phyloP scores from a whole-genome alignment of 768 basidiomycete species.

The Boletus subcaerulescens region DNA sequence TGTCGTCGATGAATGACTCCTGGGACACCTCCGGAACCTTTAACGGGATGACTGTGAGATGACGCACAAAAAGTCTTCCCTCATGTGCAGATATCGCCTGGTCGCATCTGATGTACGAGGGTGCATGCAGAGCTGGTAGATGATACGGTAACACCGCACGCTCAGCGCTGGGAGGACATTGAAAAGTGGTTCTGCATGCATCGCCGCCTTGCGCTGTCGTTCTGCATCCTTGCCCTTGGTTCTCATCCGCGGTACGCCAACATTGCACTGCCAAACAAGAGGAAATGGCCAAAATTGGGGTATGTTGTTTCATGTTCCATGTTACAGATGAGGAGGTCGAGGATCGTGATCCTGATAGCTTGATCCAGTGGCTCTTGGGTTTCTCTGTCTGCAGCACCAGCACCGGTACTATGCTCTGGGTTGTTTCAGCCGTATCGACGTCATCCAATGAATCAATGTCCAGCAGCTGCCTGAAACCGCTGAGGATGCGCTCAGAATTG shows the following conservation, averaged over 20 bases:
- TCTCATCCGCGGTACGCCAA: slow-evolving; percentile 62
- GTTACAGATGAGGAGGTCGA: slow-evolving; percentile 79
- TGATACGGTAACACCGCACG: slow-evolving; percentile 78
- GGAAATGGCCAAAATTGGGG: slow-evolving; percentile 85
- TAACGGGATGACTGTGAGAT: slow-evolving; percentile 72
- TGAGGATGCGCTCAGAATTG: slow-evolving; percentile 83
- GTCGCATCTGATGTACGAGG: slow-evolving; percentile 76
- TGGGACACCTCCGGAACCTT: slow-evolving; percentile 49
- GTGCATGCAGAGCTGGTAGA: slow-evolving; percentile 88
- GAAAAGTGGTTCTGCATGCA: slow-evolving; percentile 52
- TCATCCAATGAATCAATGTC: slow-evolving; percentile 60
- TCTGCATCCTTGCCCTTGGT: slow-evolving; percentile 40
- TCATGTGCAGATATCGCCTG: slow-evolving; percentile 81
- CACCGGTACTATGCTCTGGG: slow-evolving; percentile 64
- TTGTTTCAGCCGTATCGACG: slow-evolving; percentile 54
- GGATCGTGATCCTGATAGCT: slow-evolving; percentile 68
- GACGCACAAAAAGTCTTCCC: slow-evolving; percentile 88
- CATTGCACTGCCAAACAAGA: slow-evolving; percentile 73
- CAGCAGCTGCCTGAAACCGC: slow-evolving; percentile 73
- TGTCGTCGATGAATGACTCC: slow-evolving; percentile 57
- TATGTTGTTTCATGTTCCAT: slow-evolving; percentile 59
- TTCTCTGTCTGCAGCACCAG: slow-evolving; percentile 62
- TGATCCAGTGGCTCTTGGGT: slow-evolving; percentile 52
- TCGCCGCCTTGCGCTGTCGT: slow-evolving; percentile 26
- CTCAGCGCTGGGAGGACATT: slow-evolving; percentile 70